phyloP scores from a whole-genome alignment of 2,329 filamentous ascomycete genomes.

The Fusarium tuaranense region DNA sequence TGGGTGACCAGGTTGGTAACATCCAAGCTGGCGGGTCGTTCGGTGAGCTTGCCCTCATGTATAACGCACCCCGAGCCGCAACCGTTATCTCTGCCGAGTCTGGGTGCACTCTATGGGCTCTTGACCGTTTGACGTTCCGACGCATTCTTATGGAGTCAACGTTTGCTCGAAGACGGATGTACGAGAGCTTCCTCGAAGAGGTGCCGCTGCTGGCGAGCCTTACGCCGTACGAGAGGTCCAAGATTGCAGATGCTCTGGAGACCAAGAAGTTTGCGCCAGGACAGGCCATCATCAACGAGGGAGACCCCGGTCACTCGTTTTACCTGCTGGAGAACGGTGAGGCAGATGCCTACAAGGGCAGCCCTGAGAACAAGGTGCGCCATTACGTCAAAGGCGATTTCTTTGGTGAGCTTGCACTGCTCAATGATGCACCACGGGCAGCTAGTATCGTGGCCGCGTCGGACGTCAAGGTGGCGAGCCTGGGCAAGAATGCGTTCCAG shows the following conservation, averaged over 20 bases:
- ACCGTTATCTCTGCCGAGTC: constrained; percentile 88
- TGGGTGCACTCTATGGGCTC: constrained; percentile 87
- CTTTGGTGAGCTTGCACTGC: constrained; percentile 93
- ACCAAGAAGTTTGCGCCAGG: constrained; percentile 86
- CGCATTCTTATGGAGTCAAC: constrained; percentile 98
- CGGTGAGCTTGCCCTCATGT: constrained; percentile 97
- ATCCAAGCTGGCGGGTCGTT: constrained; percentile 94
- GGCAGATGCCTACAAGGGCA: constrained; percentile 88
- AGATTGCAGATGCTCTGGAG: constrained; percentile 96
- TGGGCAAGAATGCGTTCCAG: constrained; percentile 96
- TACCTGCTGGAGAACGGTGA: constrained; percentile 90
- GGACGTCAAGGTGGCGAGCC: constrained; percentile 91
- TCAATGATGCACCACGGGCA: constrained; percentile 93
- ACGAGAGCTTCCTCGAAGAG: constrained; percentile 95
- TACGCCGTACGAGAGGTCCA: constrained; percentile 92
- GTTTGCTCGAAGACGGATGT: constrained; percentile 95
- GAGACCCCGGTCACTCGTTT: constrained; percentile 91
- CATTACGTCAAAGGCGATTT: constrained; percentile 93
- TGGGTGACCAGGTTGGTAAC: constrained; percentile 84
- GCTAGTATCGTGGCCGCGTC: constrained; percentile 87
- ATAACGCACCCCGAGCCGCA: constrained; percentile 95
- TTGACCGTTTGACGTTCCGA: constrained; percentile 96
- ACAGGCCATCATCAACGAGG: constrained; percentile 88
- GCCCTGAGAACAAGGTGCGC: constrained; percentile 76
- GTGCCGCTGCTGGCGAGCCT: constrained; percentile 86